These are phyloP conservation scores for Volvariella volvacea DNA, from an alignment of 1,284 basidiomycete species.

Conservation along the genomic window DNA sequence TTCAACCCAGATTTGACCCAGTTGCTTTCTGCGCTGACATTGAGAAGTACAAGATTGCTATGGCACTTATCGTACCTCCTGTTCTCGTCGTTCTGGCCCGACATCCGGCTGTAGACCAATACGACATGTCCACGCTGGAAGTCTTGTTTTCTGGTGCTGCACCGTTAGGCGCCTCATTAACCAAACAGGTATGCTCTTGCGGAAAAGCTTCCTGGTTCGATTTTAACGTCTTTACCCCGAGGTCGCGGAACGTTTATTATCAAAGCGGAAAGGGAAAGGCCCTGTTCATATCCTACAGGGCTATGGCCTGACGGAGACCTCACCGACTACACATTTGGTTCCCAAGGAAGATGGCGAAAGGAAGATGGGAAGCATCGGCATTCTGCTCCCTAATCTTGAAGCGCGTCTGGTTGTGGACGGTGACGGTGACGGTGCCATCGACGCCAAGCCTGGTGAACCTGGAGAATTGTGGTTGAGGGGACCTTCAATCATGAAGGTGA, in stretches of 20 bases:
- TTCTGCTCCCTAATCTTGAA: constrained; percentile 73
- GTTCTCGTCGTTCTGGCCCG: constrained; percentile 70
- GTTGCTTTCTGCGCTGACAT: constrained; percentile 61
- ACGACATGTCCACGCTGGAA: constrained; percentile 59
- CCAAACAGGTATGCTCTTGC: constrained; percentile 33
- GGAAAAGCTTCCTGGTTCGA: background rate
- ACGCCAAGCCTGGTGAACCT: constrained; percentile 42
- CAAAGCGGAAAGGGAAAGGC: constrained; percentile 21
- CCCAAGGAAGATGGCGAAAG: constrained; percentile 28
- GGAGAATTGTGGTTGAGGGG: constrained; percentile 84
- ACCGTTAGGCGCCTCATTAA: constrained; percentile 64
- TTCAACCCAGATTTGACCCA: constrained; percentile 74
- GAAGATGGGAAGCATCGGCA: constrained; percentile 63
- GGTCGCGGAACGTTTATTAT: constrained; percentile 27
- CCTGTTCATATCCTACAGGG: constrained; percentile 39
- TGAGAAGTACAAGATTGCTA: constrained; percentile 58
- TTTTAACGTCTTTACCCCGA: constrained; percentile 1
- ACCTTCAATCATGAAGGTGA: constrained; percentile 73
- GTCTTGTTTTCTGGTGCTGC: constrained; percentile 77
- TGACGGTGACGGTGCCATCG: constrained; percentile 44
- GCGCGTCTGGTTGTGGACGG: constrained; percentile 64
- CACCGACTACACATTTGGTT: constrained; percentile 51
- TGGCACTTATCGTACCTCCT: constrained; percentile 74
- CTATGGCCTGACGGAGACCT: constrained; percentile 78
- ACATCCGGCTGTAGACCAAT: constrained; percentile 65